Conservation (phyloP, 805 yeast genomes). For the Yamadazyma endophytica region DNA sequence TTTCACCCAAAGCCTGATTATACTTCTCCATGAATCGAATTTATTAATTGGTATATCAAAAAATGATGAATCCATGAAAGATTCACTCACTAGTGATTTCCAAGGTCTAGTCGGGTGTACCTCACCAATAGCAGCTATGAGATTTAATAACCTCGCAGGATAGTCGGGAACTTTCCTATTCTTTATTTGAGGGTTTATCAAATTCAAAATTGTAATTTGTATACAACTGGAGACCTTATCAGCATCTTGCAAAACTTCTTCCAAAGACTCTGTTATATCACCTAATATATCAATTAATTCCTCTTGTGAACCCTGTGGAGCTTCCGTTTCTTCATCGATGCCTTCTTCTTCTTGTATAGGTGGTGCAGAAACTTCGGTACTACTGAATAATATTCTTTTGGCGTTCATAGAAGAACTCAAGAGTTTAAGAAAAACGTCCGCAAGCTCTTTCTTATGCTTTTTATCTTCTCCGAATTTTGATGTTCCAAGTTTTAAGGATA, state of each 20-base stretch:
- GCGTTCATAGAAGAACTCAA: conserved; percentile 15
- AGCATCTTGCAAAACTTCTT: conserved; percentile 45
- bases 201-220: conserved; percentile 48
- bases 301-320: conserved; percentile 28
- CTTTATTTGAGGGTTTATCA: conserved; percentile 52
- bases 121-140: conserved; percentile 39
- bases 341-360: conserved; percentile 1
- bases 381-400: conserved; percentile 9
- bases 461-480: conserved; percentile 61
- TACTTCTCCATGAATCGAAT: conserved; percentile 44
- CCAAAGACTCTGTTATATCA: conserved; percentile 32
- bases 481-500: conserved; percentile 54
- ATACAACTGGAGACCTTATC: conserved; percentile 57
- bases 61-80: conserved; percentile 57
- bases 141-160: conserved; percentile 37
- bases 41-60: conserved; percentile 33
- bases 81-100: conserved; percentile 62
- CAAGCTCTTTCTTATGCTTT: conserved; percentile 54
- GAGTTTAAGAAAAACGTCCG: conserved; percentile 31
- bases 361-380: conserved; percentile 2
- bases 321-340: conserved; percentile 2
- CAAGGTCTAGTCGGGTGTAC: conserved; percentile 47
- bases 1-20: conserved; percentile 60
- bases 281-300: conserved; percentile 37
- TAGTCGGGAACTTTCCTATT: conserved; percentile 34